These are phyloP conservation scores for Cladophialophora chaetospira DNA, from an alignment of 2,329 filamentous ascomycete species.

Conservation along the genomic window DNA sequence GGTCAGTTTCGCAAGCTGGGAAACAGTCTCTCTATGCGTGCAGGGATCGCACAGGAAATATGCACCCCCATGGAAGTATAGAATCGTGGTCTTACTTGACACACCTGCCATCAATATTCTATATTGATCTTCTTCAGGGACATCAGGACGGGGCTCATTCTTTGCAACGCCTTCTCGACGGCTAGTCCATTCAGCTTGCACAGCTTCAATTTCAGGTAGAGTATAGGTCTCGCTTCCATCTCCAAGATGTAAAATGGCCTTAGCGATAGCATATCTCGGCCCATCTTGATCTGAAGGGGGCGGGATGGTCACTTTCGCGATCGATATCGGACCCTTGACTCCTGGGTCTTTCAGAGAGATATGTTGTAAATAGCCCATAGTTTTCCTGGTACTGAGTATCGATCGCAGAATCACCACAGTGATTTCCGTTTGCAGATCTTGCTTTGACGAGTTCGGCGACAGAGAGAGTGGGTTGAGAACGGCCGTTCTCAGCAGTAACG, in stretches of 20 bases:
- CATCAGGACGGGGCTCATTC: conserved; percentile 42
- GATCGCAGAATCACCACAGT: conserved; percentile 71
- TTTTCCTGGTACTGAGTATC: conserved; percentile 54
- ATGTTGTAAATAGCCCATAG: conserved; percentile 65
- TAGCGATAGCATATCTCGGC: conserved; percentile 37
- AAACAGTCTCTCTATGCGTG: conserved; percentile 42
- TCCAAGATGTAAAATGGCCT: conserved; percentile 44
- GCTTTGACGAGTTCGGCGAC: conserved; percentile 71
- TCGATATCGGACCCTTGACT: conserved; percentile 79
- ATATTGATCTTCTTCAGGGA: conserved; percentile 49
- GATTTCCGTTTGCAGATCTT: conserved; percentile 75
- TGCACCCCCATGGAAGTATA: conserved; percentile 52
- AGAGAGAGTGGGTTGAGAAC: conserved; percentile 57
- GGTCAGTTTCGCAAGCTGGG: conserved; percentile 42
- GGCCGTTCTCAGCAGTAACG: conserved; percentile 46
- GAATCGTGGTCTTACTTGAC: conserved; percentile 44
- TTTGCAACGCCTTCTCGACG: conserved; percentile 44
- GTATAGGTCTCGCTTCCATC: conserved; percentile 43
- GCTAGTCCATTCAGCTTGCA: conserved; percentile 51
- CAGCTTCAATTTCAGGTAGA: conserved; percentile 39
- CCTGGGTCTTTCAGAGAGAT: conserved; percentile 64
- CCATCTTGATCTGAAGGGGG: conserved; percentile 51
- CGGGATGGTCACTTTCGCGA: conserved; percentile 68
- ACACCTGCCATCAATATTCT: conserved; percentile 43
- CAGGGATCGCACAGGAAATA: conserved; percentile 50